phyloP scores from a whole-genome alignment of 352 stramenopile species.

The Phytophthora sp. region DNA sequence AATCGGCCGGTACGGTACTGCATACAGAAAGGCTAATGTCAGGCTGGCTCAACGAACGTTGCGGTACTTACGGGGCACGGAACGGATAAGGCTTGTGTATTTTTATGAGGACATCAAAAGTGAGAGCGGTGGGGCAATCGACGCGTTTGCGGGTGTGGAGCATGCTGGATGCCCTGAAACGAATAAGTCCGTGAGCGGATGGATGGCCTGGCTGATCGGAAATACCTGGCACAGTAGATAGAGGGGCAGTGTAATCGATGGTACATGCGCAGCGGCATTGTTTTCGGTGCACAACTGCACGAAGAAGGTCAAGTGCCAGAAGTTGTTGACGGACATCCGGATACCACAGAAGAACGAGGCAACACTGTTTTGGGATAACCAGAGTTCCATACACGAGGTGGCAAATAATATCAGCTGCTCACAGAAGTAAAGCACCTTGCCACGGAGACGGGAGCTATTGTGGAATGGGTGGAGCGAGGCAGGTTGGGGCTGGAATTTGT shows the following conservation, averaged over 20 bases:
- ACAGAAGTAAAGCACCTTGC: slow-evolving; percentile 2
- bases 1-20: neutral
- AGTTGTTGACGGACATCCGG: neutral
- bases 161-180: slow-evolving; percentile 12
- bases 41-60: slow-evolving; percentile 6
- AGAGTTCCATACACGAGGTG: slow-evolving; percentile 8
- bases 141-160: slow-evolving; percentile 3
- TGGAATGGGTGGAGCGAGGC: neutral
- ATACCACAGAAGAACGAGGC: neutral
- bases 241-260: neutral
- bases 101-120: neutral
- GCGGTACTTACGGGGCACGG: slow-evolving; percentile 2
- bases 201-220: neutral
- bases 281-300: slow-evolving; percentile 6
- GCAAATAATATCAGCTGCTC: slow-evolving; percentile 15
- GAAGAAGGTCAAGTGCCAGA: slow-evolving; percentile 3
- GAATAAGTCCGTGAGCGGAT: slow-evolving; percentile 3
- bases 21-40: slow-evolving; percentile 14
- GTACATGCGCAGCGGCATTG: slow-evolving; percentile 1
- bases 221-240: slow-evolving; percentile 10
- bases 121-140: neutral
- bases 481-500: slow-evolving; percentile 5
- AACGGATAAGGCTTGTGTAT: slow-evolving; percentile 7
- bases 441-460: neutral
- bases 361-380: slow-evolving; percentile 6